These are phyloP conservation scores for Botryotinia narcissicola DNA, from an alignment of 2,329 filamentous ascomycete species.

Conservation along the genomic window DNA sequence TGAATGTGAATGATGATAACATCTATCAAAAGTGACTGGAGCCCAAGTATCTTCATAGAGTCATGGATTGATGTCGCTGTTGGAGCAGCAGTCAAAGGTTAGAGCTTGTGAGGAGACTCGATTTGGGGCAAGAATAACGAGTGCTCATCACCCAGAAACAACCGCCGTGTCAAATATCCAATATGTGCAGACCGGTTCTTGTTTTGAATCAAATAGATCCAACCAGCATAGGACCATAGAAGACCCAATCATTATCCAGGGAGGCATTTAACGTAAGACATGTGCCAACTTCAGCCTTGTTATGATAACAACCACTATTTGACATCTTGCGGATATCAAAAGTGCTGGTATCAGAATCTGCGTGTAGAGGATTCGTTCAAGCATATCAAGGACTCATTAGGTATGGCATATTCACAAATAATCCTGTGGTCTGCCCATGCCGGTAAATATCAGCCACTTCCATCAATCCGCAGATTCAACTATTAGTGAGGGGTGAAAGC, in stretches of 20 bases:
- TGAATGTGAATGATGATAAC: slow-evolving; percentile 11
- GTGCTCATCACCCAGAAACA: slow-evolving; percentile 13
- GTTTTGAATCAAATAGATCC: not conserved
- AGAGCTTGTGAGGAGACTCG: not conserved
- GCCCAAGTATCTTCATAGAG: slow-evolving; percentile 2
- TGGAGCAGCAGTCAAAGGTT: slow-evolving; percentile 13
- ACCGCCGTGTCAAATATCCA: not conserved
- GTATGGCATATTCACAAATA: slow-evolving; percentile 22
- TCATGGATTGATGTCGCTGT: not conserved
- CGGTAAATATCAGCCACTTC: slow-evolving; percentile 12
- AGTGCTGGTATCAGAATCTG: not conserved
- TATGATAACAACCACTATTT: slow-evolving; percentile 5
- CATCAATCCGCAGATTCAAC: slow-evolving; percentile 9
- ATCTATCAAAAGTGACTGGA: slow-evolving; percentile 2
- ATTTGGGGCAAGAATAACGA: slow-evolving; percentile 7
- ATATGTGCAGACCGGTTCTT: not conserved
- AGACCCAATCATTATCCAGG: slow-evolving; percentile 10
- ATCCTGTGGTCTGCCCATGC: slow-evolving; percentile 11
- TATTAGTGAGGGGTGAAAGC: slow-evolving; percentile 14
- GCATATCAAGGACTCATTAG: slow-evolving; percentile 18
- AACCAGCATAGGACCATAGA: slow-evolving; percentile 2
- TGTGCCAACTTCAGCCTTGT: slow-evolving; percentile 17
- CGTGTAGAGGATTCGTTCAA: slow-evolving; percentile 17
- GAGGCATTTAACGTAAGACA: slow-evolving; percentile 4
- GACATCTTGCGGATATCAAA: slow-evolving; percentile 1